Evolutionary conservation across 2,329 filamentous ascomycete species (phyloP).

Genomic region (Cordyceps javanica): DNA sequence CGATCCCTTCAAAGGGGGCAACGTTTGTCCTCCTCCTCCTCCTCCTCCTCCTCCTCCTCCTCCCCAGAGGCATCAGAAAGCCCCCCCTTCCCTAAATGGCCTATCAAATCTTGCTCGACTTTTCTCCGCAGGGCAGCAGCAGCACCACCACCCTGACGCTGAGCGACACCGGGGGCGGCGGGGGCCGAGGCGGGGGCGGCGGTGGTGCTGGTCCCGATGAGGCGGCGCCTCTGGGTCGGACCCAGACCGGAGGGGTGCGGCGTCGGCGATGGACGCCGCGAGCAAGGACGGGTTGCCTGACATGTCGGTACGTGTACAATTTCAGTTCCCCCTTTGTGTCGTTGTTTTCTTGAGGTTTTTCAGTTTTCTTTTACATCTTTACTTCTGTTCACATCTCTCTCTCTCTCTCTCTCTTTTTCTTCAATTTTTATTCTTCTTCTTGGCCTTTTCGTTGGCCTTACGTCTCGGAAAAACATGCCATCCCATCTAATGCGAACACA

Average conservation of each 20-base stretch:
- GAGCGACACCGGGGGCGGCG: not conserved
- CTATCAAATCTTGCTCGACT: constrained; percentile 1
- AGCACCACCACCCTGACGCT: not conserved
- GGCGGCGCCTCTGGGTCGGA: not conserved
- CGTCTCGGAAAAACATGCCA: too few relatives aligned
- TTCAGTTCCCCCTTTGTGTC: too few relatives aligned
- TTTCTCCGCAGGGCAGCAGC: not conserved
- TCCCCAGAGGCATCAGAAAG: too few relatives aligned
- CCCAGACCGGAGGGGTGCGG: not conserved
- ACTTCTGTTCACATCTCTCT: too few relatives aligned
- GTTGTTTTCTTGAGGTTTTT: too few relatives aligned
- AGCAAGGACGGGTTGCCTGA: not conserved
- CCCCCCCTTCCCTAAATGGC: not conserved
- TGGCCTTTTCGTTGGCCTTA: too few relatives aligned
- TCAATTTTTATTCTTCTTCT: not conserved
- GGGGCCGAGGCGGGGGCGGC: too few relatives aligned
- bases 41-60: too few relatives aligned
- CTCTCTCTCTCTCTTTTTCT: too few relatives aligned
- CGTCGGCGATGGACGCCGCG: not conserved
- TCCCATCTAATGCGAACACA: not conserved
- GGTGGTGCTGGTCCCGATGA: too few relatives aligned
- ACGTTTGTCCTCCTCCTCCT: too few relatives aligned
- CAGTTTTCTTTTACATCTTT: not conserved
- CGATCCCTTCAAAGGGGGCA: too few relatives aligned
- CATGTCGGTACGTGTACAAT: constrained; percentile 5